Percentiles rank a stretch among this genome's conserved stretches.
Conservation (phyloP, 495 filamentous ascomycete species). For the Lasiosphaeria ovina region DNA sequence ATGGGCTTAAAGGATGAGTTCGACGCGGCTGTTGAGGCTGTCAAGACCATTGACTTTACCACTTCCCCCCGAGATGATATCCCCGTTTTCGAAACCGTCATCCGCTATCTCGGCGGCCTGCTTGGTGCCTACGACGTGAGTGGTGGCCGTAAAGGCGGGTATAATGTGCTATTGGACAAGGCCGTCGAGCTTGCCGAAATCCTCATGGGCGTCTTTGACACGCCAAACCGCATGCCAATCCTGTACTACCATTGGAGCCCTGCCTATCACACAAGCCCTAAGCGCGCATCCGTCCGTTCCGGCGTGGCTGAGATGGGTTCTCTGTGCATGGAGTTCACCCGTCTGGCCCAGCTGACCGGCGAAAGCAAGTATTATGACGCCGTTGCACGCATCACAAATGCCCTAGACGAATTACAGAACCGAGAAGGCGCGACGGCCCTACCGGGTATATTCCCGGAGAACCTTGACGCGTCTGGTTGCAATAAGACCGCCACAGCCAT, state of each 20-base stretch:
- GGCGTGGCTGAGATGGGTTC: conserved; percentile 86
- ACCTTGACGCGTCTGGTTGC: conserved; percentile 69
- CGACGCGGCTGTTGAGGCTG: conserved; percentile 73
- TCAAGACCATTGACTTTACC: conserved; percentile 86
- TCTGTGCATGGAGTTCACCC: conserved; percentile 91
- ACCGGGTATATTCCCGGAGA: conserved; percentile 80
- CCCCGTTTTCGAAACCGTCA: conserved; percentile 85
- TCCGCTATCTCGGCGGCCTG: conserved; percentile 82
- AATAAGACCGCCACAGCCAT: conserved; percentile 42
- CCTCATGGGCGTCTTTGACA: conserved; percentile 90
- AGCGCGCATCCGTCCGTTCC: conserved; percentile 60
- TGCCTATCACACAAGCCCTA: conserved; percentile 59
- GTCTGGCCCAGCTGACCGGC: conserved; percentile 86
- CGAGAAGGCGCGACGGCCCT: conserved; percentile 59
- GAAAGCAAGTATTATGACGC: conserved; percentile 92
- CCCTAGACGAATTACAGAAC: conserved; percentile 75
- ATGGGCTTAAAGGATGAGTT: conserved; percentile 92
- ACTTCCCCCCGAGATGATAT: conserved; percentile 62
- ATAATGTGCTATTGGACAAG: conserved; percentile 74
- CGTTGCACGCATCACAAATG: conserved; percentile 85
- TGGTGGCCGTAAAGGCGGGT: conserved; percentile 47
- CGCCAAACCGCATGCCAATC: conserved; percentile 91
- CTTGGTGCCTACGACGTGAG: conserved; percentile 81
- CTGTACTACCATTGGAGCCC: conserved; percentile 86
- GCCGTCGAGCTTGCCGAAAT: conserved; percentile 86